A percentile compares a stretch with the other conserved stretches of the same genome.
Conservation (phyloP, 2,329 filamentous ascomycete species). For the Pseudocercospora macadamiae region DNA sequence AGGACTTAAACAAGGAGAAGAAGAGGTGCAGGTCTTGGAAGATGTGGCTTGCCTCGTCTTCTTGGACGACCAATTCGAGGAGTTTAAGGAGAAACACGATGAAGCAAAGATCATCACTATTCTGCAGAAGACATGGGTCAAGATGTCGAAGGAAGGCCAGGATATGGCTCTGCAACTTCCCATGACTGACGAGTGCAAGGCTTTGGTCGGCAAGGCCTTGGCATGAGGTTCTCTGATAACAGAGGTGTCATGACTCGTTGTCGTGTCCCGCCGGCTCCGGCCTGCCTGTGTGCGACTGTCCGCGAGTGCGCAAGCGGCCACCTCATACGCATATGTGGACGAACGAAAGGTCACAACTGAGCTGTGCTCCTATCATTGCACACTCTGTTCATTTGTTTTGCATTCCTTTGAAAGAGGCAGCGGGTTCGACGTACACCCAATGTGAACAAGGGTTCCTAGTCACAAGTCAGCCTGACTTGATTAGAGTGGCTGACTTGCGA, state of each 20-base stretch:
- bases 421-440: no score
- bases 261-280: neutral
- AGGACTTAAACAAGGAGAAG: constrained; percentile 62
- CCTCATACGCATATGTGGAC: neutral
- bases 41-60: constrained; percentile 88
- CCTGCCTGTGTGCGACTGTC: neutral
- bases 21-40: constrained; percentile 75
- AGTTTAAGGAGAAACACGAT: constrained; percentile 72
- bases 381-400: no score
- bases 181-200: constrained; percentile 64
- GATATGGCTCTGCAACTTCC: constrained; percentile 68
- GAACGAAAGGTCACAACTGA: no score
- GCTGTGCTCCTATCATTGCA: no score
- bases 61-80: constrained; percentile 82
- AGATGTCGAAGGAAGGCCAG: constrained; percentile 68
- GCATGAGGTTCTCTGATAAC: constrained; percentile 18
- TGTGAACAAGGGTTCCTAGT: neutral
- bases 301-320: neutral
- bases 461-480: neutral
- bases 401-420: no score
- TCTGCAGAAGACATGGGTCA: constrained; percentile 73
- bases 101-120: constrained; percentile 77
- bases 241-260: constrained; percentile 8
- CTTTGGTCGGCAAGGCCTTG: constrained; percentile 66
- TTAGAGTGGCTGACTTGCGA: neutral